Base-by-base conservation (phyloP, 2,329 filamentous ascomycete genomes). In the Epichloe amarillans region DNA sequence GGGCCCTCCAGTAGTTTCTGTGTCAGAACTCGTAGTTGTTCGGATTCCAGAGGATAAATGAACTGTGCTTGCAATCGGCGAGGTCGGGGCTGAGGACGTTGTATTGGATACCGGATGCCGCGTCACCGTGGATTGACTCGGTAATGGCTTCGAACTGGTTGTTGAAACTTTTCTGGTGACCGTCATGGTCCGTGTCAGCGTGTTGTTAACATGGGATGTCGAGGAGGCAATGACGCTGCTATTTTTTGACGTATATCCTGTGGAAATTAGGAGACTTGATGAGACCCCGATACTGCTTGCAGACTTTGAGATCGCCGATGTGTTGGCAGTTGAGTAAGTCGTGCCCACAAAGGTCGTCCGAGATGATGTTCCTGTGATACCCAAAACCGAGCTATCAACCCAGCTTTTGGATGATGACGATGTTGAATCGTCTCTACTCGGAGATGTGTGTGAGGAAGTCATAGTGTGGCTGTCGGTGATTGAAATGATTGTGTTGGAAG, bases 371-470 rank as follows among this genome's bases (percentile, higher is more conserved):
- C 49, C 49, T 10, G 52, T 53, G n/a, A 53, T 41, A 11, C 52
- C 49, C 49, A 53, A 46, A 6, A 44, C 49, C 38, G 52, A 53
- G 42, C 52, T 51, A 21, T 36, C 35, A 10, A 51, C 26, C 49
- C 46, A 49, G 3, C 47, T 33, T 11, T 15, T 35, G 4, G 38
- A 38, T 21, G 44, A n/a, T 26, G 44, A 23, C n/a, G 36, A 38
- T 35, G 15, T 30, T 23, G 43, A 17, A 23, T 30, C 14, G 35
- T 47, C 35, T 30, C 21, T 41, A 30, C 36, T 49, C 11, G 23
- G 50, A 21, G 46, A 40, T 17, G 19, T 15, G 21, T 26, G 30
- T 14, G 44, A 51, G 8, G 3, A 10, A 2, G 33, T 43, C 17
- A 19, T 19, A 46, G 39, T 47, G 3, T 26, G 30, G 14, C 17